Evolutionary conservation across 805 yeast species (phyloP), one percentile per base, ranked within the genome.

Genomic region (Cyberlindnera samutprakarnensis): DNA sequence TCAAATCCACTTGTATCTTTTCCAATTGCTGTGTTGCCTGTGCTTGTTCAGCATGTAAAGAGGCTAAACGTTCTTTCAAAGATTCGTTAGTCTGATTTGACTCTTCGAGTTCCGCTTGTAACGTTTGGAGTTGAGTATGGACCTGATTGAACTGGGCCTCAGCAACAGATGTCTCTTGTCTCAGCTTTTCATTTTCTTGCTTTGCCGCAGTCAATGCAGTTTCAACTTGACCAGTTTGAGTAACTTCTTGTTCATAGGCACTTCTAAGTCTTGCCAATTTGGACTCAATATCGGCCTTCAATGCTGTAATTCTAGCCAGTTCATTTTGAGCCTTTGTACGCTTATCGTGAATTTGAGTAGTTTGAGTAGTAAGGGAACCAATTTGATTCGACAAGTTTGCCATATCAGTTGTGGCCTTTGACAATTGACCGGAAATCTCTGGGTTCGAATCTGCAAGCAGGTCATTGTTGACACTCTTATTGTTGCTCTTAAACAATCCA

Each of bases 311-410:
- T 36, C 72, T 69, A n/a, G 75, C 64, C 33, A 88, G 66, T 49
- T 90, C 96, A 35, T 71, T 75, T 49, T 79, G 86, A 1, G 95
- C 86, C 39, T 76, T 70, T 14, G 71, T 62, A 40, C 85, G 78
- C 57, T 82, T 82, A 15, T 73, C 80, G 38, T 78, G 78, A 19
- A 82, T 66, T 12, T 67, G 69, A 1, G 82, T 64, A 2, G 94
- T 83, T 56, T 87, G 95, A 15, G 68, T 59, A 2, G 87, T 71
- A 42, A 90, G 62, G 0, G 95, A 81, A 41, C 75, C 75, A 42
- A 85, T 78, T 60, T 88, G 95, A 46, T 79, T 84, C 0, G 94
- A 81, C 25, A 83, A 66, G 45, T 88, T 85, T 12, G 94, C 95
- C 54, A 86, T 70, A 46, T 85, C 95, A 6, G 87, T 72, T 6